Conservation (phyloP, 768 basidiomycete species). For the Leucosporidium creatinivorum region DNA sequence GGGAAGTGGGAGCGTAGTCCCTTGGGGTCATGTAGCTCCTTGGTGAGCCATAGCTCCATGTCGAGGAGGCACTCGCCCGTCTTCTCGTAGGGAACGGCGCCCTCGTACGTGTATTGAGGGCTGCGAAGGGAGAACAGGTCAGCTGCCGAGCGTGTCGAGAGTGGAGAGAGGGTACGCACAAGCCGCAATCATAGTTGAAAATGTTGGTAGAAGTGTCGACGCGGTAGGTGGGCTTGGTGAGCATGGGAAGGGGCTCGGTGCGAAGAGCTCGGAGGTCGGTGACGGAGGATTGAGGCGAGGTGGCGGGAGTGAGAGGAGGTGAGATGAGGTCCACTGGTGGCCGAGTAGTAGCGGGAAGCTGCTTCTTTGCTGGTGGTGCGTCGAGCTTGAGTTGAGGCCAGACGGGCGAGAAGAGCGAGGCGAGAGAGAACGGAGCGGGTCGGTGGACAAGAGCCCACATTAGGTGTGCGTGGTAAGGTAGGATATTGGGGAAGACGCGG, state of each 20-base stretch:
- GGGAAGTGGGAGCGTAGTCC: slow-evolving; percentile 86
- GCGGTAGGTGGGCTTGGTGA: slow-evolving; percentile 17
- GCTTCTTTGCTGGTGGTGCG: not conserved
- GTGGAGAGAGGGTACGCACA: slow-evolving; percentile 17
- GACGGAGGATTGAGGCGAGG: not conserved
- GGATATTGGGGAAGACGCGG: slow-evolving; percentile 57
- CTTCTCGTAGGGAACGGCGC: slow-evolving; percentile 72
- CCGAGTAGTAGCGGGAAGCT: not conserved
- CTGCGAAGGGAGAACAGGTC: not conserved
- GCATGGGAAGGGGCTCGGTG: slow-evolving; percentile 15
- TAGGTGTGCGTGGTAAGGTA: slow-evolving; percentile 57
- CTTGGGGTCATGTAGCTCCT: slow-evolving; percentile 57
- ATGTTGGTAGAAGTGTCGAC: slow-evolving; percentile 73
- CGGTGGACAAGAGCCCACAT: slow-evolving; percentile 35
- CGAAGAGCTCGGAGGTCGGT: not conserved
- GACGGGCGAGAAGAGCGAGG: not conserved
- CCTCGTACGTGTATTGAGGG: slow-evolving; percentile 73
- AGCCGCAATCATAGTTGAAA: slow-evolving; percentile 85
- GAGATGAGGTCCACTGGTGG: slow-evolving; percentile 12
- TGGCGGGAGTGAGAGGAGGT: slow-evolving; percentile 18
- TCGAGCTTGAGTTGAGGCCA: not conserved
- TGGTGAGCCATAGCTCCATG: slow-evolving; percentile 62
- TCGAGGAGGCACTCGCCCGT: slow-evolving; percentile 63
- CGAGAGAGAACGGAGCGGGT: slow-evolving; percentile 21
- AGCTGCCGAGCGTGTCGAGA: not conserved